Percentiles rank a stretch among this genome's conserved stretches.
phyloP scores from a whole-genome alignment of 2,329 filamentous ascomycete species.

The Epichloe sylvatica region DNA sequence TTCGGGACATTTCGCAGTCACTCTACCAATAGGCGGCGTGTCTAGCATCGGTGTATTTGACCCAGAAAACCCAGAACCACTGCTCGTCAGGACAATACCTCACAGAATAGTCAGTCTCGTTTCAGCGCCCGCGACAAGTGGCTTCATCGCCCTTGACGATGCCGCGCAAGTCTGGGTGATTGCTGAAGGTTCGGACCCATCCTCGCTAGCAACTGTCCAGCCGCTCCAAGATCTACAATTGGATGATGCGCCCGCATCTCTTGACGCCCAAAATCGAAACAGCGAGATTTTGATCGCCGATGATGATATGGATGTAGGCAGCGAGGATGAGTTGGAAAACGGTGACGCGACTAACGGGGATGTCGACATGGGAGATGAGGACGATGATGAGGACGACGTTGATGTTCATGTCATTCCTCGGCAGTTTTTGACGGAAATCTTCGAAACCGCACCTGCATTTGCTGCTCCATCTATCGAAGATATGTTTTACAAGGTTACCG shows the following conservation, averaged over 20 bases:
- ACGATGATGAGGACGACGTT: slow-evolving; percentile 26
- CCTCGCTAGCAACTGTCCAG: slow-evolving; percentile 36
- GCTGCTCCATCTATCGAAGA: slow-evolving; percentile 60
- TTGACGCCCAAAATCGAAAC: slow-evolving; percentile 14
- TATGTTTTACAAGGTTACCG: slow-evolving; percentile 60
- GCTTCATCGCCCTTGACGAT: slow-evolving; percentile 66
- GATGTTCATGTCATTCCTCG: slow-evolving; percentile 49
- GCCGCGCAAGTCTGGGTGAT: slow-evolving; percentile 56
- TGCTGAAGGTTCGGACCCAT: slow-evolving; percentile 43
- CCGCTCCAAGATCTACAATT: slow-evolving; percentile 41
- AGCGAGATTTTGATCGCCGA: slow-evolving; percentile 23
- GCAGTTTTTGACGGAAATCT: slow-evolving; percentile 55
- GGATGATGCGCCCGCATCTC: slow-evolving; percentile 22
- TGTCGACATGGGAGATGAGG: slow-evolving; percentile 29
- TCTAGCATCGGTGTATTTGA: slow-evolving; percentile 55
- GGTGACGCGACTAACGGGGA: slow-evolving; percentile 25
- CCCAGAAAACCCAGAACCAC: slow-evolving; percentile 41
- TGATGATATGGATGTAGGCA: slow-evolving; percentile 26
- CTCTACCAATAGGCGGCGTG: slow-evolving; percentile 32
- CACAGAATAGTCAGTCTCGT: slow-evolving; percentile 53
- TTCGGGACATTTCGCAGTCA: slow-evolving; percentile 52
- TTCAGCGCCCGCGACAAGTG: slow-evolving; percentile 47
- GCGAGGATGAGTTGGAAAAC: slow-evolving; percentile 27
- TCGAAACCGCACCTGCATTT: slow-evolving; percentile 54
- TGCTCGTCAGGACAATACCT: slow-evolving; percentile 43